A percentile compares a stretch with the other conserved stretches of the same genome.
These are phyloP conservation scores for Vanrija sp. DNA, from an alignment of 1,284 basidiomycete genomes.

Conservation along the genomic window DNA sequence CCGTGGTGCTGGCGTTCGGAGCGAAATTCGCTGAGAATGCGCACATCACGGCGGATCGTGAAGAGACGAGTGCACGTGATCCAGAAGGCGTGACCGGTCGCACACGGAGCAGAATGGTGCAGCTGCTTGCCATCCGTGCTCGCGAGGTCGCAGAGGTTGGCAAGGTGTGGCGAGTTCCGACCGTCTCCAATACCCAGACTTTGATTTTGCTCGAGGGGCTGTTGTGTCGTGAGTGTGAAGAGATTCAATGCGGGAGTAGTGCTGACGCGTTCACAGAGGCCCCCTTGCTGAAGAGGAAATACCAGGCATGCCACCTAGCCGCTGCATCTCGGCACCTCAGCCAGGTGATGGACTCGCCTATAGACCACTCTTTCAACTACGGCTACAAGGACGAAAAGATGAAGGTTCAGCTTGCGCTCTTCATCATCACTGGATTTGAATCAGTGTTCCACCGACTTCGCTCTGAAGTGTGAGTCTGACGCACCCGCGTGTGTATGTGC, in stretches of 20 bases:
- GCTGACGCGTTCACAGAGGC: neutral
- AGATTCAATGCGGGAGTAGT: neutral
- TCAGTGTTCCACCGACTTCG: conserved; percentile 61
- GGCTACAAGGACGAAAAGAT: conserved; percentile 20
- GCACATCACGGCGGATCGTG: conserved; percentile 69
- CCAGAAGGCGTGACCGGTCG: conserved; percentile 7
- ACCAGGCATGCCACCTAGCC: conserved; percentile 20
- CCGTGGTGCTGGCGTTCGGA: conserved; percentile 86
- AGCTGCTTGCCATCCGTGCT: conserved; percentile 69
- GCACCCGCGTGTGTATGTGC: too few relatives aligned
- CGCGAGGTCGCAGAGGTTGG: conserved; percentile 77
- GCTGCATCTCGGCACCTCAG: conserved; percentile 24
- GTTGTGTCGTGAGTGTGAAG: conserved; percentile 33
- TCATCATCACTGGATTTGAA: conserved; percentile 58
- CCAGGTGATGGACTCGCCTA: neutral
- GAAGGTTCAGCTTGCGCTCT: conserved; percentile 40
- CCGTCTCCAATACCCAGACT: conserved; percentile 63
- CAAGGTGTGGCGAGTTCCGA: conserved; percentile 76
- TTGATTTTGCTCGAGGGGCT: conserved; percentile 37
- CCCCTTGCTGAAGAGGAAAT: conserved; percentile 2
- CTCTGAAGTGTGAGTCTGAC: conserved; percentile 42
- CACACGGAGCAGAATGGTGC: conserved; percentile 65
- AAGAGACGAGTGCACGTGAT: conserved; percentile 48
- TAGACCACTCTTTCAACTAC: neutral
- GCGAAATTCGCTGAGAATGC: conserved; percentile 86